Base-by-base conservation (phyloP, 2,329 filamentous ascomycete genomes). In the Leptographium flavum region DNA sequence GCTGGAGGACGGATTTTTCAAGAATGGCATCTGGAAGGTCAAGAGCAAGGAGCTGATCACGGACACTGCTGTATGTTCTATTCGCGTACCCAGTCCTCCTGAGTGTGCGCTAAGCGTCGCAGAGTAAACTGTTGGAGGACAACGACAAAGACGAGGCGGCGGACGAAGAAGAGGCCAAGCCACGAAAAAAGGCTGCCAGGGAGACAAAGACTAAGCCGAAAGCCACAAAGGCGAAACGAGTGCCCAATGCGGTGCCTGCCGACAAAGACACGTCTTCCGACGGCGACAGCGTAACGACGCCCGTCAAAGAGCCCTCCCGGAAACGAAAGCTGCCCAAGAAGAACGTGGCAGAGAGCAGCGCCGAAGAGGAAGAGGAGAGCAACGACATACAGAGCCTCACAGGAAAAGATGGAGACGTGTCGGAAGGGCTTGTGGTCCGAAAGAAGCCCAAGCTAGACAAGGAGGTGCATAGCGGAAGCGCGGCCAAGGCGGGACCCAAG, bases 1-100 rank as follows among this genome's bases (percentile, higher is more conserved):
- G 1, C 63, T 80, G 2, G 64, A 69, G 0, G 58, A 66, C 1
- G 71, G 66, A 0, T 76, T 78, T 49, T 69, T 80, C 42, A 60
- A 62, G 14, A 50, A 55, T 2, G 59, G 51, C 0, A 59, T 68
- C 15, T 81, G 77, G 77, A 79, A 80, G 56, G 57, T 61, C 5
- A 69, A 64, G 51, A 79, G 74, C 57, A 80, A 79, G 54, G 56
- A 58, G 1, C 53, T 79, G n/a, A 76, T 81, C 50, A 70, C 70
- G 43, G 60, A 62, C 17, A 62, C 66, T 40, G 67, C 71, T n/a
- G 76, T 79, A 64, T 50, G 71, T 64, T 15, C n/a, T n/a, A n/a
- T n/a, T 25, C 4, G 13, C 5, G 19, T 15, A 13, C 10, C 13
- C 22, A 11, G 21, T 37, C 35, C 37, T n/a, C 15, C 13, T 28